These are phyloP conservation scores for Licmophora abbreviata DNA, from an alignment of 108 stramenopile genomes.

Conservation along the genomic window DNA sequence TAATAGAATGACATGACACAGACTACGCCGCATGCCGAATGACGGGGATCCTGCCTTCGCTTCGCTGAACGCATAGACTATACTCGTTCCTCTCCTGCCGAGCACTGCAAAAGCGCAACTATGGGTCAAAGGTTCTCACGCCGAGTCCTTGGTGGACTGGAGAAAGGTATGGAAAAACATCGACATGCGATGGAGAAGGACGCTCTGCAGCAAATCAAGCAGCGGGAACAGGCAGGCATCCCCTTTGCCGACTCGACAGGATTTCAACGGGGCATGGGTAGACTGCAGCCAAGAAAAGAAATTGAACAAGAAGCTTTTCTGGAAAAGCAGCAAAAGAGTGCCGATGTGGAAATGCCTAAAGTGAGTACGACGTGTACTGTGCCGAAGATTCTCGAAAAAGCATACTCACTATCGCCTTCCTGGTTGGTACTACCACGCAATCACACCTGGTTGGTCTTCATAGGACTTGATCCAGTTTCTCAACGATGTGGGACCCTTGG, in stretches of 20 bases:
- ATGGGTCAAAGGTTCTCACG: constrained; percentile 9
- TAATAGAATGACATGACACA: too few relatives aligned
- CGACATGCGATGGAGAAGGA: constrained; percentile 1
- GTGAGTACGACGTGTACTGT: too few relatives aligned
- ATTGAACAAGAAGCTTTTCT: background rate
- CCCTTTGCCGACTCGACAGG: constrained; percentile 1
- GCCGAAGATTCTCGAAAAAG: too few relatives aligned
- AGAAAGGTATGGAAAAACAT: background rate
- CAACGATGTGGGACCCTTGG: constrained; percentile 31
- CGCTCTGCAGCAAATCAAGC: constrained; percentile 4
- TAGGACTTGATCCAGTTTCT: constrained; percentile 38
- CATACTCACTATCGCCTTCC: too few relatives aligned
- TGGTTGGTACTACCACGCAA: too few relatives aligned
- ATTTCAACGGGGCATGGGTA: background rate
- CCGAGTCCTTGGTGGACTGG: background rate
- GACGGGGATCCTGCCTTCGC: too few relatives aligned
- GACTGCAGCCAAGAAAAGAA: background rate
- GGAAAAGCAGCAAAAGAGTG: background rate
- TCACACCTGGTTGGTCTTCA: too few relatives aligned
- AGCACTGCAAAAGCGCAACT: too few relatives aligned
- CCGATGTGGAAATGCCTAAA: constrained; percentile 7
- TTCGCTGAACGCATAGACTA: too few relatives aligned
- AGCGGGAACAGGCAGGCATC: constrained; percentile 2
- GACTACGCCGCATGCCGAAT: too few relatives aligned
- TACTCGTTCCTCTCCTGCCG: too few relatives aligned